These are phyloP conservation scores for Cymodocea nodosa DNA, from an alignment of 116 monocot genomes.

Conservation along the genomic window DNA sequence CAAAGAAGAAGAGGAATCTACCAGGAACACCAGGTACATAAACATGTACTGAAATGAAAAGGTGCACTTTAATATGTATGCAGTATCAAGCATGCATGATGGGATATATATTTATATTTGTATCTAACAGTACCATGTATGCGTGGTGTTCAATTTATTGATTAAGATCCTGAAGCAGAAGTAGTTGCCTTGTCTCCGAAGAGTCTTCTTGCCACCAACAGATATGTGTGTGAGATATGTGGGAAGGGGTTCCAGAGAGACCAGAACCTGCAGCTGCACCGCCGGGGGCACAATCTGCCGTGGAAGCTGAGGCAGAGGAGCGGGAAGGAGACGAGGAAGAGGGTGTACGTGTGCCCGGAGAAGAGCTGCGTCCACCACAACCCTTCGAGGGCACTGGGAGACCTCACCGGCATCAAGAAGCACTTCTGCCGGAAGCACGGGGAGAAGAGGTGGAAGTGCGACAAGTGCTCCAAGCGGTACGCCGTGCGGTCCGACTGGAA, in stretches of 20 bases:
- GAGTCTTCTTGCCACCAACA: constrained; percentile 58
- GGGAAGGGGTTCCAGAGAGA: constrained; percentile 77
- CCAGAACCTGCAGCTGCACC: constrained; percentile 76
- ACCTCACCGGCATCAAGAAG: constrained; percentile 80
- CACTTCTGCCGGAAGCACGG: too few species aligned
- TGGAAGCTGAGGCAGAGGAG: constrained; percentile 73
- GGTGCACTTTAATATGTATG: background rate
- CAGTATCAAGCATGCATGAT: background rate
- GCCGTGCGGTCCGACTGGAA: constrained; percentile 80
- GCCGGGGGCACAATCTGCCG: constrained; percentile 66
- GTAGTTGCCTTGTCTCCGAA: constrained; percentile 68
- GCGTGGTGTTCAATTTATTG: background rate
- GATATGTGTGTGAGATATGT: constrained; percentile 65
- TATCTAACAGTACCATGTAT: background rate
- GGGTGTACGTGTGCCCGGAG: constrained; percentile 75
- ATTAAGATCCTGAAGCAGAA: constrained; percentile 73
- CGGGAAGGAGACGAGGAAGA: constrained; percentile 44
- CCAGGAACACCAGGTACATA: constrained; percentile 89
- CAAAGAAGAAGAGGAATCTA: constrained; percentile 79
- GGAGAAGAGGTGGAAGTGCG: too few species aligned
- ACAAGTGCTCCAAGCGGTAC: constrained; percentile 53
- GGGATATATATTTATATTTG: too few species aligned
- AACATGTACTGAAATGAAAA: background rate
- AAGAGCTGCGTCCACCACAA: constrained; percentile 58
- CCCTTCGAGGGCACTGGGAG: constrained; percentile 52